Evolutionary conservation across 345 rosid species (phyloP).

Genomic region (Arabidopsis arenosa): DNA sequence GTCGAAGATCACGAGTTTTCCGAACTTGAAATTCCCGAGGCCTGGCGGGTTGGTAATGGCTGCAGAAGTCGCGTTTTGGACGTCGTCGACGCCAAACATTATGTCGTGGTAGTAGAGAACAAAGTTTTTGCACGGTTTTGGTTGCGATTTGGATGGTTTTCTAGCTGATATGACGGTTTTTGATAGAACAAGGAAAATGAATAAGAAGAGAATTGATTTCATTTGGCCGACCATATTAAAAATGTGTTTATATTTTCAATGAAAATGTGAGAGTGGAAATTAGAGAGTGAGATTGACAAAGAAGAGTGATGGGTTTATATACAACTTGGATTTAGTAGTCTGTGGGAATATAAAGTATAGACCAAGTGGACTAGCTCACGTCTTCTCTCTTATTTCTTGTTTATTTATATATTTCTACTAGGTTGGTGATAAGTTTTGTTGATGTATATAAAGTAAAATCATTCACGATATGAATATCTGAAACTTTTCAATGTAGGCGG

Average conservation of each 20-base stretch:
- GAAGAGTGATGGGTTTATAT: conserved; percentile 36
- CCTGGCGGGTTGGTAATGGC: conserved; percentile 45
- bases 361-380: conserved; percentile 26
- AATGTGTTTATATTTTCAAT: neutral
- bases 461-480: conserved; percentile 1
- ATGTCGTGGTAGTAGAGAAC: conserved; percentile 65
- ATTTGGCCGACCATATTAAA: conserved; percentile 28
- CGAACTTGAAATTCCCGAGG: conserved; percentile 49
- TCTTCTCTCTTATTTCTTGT: neutral
- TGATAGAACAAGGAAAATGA: conserved; percentile 31
- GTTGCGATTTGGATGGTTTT: conserved; percentile 40
- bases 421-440: conserved; percentile 31
- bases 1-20: conserved; percentile 60
- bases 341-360: neutral
- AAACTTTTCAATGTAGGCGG: conserved; percentile 40
- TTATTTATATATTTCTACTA: neutral
- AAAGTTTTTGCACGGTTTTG: conserved; percentile 60
- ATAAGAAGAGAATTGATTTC: conserved; percentile 28
- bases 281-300: conserved; percentile 16
- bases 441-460: neutral
- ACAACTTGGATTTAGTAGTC: conserved; percentile 7
- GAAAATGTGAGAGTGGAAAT: conserved; percentile 4
- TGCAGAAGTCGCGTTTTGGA: conserved; percentile 60
- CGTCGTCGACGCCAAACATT: conserved; percentile 51
- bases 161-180: conserved; percentile 31